Conservation (phyloP, 257 asterid genomes). For the Gynochthodes officinalis region DNA sequence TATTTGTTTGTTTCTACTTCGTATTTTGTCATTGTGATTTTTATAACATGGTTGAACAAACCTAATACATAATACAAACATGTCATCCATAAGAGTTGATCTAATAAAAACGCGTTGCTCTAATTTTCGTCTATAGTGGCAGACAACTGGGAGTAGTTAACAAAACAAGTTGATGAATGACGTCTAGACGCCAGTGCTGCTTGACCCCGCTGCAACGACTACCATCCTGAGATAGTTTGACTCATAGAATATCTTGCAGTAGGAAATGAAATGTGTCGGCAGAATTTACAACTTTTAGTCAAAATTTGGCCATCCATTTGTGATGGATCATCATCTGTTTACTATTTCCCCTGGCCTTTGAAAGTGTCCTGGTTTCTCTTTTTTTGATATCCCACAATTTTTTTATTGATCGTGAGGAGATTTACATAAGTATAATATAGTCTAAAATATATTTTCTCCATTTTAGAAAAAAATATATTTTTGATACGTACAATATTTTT, state of each 20-base stretch:
- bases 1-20: neutral
- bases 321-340: no score
- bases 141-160: slow-evolving; percentile 45
- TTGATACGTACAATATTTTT: no score
- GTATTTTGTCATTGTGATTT: neutral
- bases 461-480: no score
- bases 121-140: neutral
- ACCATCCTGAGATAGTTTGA: slow-evolving; percentile 35
- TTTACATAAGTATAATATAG: no score
- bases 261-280: neutral
- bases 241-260: neutral
- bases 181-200: slow-evolving; percentile 26
- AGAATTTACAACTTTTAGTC: neutral
- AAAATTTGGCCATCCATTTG: no score
- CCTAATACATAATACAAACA: neutral
- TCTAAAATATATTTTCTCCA: no score
- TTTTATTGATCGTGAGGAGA: no score
- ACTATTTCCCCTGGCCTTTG: no score
- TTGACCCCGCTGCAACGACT: slow-evolving; percentile 73
- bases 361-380: no score
- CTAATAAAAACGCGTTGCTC: no score
- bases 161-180: slow-evolving; percentile 46
- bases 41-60: neutral
- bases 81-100: neutral
- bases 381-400: no score